Base-by-base conservation (phyloP, 1,284 basidiomycete genomes). In the Ustilago nuda region DNA sequence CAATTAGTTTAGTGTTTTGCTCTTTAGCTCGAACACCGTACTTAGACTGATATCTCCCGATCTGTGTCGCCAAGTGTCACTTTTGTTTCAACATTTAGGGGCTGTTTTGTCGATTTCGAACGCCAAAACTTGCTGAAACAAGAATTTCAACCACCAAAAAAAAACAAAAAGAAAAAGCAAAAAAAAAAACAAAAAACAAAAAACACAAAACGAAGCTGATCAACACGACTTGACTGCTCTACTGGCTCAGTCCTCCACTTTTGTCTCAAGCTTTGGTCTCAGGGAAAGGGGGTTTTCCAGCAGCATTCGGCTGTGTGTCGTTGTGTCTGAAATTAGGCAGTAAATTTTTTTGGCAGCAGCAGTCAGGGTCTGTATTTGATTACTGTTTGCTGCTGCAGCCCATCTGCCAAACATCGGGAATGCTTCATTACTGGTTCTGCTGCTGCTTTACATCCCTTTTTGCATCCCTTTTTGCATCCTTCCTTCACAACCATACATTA, bases 331-430 rank as follows among this genome's bases (percentile, higher is more conserved):
- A 30, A 56, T 56, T 39, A 13, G 41, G 41, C 50, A 52, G 50
- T 33, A 12, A 52, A 33, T 12, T 17, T 51, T n/a, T 7, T 13
- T 6, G 8, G 23, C 27, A 15, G n/a, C 43, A 46, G 48, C 23
- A 45, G 56, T 46, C 35, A 51, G 56, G 46, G 46, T 50, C 46
- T 50, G 45, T 4, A 9, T 19, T 17, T 37, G 6, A 8, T 35
- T 54, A 45, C 57, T 51, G 57, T 52, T 59, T 39, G 36, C 48
- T 52, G 32, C 60, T 61, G 60, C 60, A 61, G 23, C 51, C 19
- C 52, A 33, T 54, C 33, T 61, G 60, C 61, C 52, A 62, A 62
- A 55, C 53, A 62, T 36, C 61, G 61, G 3, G 61, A 62, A 62
- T 62, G 61, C 60, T 56, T 30, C 30, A 15, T 11, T 36, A 30